phyloP scores from a whole-genome alignment of 116 monocot species.

The Trichopus zeylanicus region DNA sequence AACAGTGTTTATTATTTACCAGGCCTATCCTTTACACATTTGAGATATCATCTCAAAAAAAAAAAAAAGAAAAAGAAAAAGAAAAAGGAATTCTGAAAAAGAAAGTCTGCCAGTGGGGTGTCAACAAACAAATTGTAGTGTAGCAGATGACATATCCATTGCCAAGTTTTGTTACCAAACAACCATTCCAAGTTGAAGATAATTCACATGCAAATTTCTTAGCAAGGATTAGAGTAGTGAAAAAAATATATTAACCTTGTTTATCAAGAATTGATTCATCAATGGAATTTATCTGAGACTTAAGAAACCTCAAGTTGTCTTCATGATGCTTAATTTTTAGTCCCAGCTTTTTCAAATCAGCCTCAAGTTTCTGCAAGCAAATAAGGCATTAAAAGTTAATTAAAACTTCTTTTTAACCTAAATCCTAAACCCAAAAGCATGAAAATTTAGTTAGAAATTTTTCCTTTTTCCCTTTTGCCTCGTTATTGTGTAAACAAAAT shows the following conservation, averaged over 20 bases:
- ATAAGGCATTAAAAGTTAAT: not conserved
- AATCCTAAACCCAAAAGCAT: too few relatives aligned
- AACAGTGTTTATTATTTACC: not conserved
- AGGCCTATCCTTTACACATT: too few relatives aligned
- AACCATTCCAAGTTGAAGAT: not conserved
- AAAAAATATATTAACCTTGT: constrained; percentile 29
- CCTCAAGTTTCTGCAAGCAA: constrained; percentile 45
- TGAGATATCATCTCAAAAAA: too few relatives aligned
- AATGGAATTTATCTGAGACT: constrained; percentile 23
- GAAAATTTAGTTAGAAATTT: not conserved
- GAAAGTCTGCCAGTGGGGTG: not conserved
- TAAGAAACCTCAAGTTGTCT: constrained; percentile 53
- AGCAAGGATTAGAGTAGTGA: not conserved
- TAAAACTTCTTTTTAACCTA: not conserved
- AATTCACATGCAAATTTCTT: not conserved
- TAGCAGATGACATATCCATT: not conserved
- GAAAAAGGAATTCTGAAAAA: too few relatives aligned
- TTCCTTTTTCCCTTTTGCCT: too few relatives aligned
- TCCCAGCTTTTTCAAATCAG: constrained; percentile 48
- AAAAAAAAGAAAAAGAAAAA: too few relatives aligned
- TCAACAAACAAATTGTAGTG: not conserved
- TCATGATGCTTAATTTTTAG: constrained; percentile 74
- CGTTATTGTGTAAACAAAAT: too few relatives aligned
- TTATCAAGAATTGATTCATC: constrained; percentile 37
- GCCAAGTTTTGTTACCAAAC: not conserved